Evolutionary conservation across 164 flowering plant genomes (phyloP).

Genomic region (Kalanchoe fedtschenkoi): DNA sequence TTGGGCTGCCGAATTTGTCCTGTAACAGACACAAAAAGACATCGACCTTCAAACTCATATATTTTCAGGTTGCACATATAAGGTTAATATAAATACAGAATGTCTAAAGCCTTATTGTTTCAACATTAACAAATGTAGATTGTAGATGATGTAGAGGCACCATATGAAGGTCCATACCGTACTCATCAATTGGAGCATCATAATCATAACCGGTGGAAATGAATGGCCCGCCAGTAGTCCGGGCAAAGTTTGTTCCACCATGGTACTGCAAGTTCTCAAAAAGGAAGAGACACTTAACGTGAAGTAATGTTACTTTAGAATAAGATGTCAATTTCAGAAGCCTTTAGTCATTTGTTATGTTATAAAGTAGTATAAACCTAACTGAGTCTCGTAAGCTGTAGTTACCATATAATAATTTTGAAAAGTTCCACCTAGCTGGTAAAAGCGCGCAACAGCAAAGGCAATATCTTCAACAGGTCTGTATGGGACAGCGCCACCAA

Average conservation of each 20-base stretch:
- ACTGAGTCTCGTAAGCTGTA: background rate
- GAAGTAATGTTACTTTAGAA: no score
- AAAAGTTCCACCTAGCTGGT: constrained; percentile 84
- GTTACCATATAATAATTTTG: constrained; percentile 95
- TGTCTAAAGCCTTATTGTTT: background rate
- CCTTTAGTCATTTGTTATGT: no score
- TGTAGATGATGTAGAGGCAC: background rate
- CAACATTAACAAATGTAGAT: background rate
- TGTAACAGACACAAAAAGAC: constrained; percentile 15
- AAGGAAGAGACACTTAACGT: constrained; percentile 6
- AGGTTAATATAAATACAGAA: background rate
- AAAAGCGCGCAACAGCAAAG: constrained; percentile 88
- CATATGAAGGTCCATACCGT: constrained; percentile 34
- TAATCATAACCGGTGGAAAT: constrained; percentile 88
- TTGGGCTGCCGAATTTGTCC: constrained; percentile 82
- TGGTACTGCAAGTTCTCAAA: constrained; percentile 50
- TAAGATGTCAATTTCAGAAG: no score
- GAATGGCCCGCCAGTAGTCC: constrained; percentile 89
- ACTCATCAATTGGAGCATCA: constrained; percentile 98
- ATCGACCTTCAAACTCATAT: background rate
- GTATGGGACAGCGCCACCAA: constrained; percentile 71
- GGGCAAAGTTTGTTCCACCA: constrained; percentile 97
- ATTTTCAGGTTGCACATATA: background rate
- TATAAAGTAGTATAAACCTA: no score
- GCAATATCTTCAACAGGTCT: constrained; percentile 95